Percentiles rank a stretch among this genome's conserved stretches.
phyloP scores from a whole-genome alignment of 352 stramenopile species.

The Phytopythium mirpurense region DNA sequence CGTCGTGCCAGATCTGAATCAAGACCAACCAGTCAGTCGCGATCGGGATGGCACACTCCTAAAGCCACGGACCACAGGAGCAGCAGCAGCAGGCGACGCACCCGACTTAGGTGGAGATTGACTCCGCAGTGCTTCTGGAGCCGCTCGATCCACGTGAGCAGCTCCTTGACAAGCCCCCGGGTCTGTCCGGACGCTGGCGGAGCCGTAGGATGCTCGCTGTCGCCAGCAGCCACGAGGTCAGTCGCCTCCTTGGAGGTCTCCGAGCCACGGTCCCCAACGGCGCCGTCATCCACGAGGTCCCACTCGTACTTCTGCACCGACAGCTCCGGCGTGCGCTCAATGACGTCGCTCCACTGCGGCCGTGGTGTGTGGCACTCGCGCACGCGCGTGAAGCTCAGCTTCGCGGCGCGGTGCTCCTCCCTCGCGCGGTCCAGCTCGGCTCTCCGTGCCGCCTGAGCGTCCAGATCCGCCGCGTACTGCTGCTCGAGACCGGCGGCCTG shows the following conservation, averaged over 20 bases:
- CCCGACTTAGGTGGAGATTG: slow-evolving; percentile 68
- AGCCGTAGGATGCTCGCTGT: neutral
- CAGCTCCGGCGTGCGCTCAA: slow-evolving; percentile 56
- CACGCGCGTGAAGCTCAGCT: slow-evolving; percentile 20
- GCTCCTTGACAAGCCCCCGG: slow-evolving; percentile 57
- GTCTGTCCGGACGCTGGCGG: slow-evolving; percentile 13
- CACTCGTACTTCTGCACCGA: slow-evolving; percentile 51
- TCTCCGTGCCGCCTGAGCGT: slow-evolving; percentile 10
- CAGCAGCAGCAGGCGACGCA: slow-evolving; percentile 12
- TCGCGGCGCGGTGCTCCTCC: slow-evolving; percentile 20
- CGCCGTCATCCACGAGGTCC: slow-evolving; percentile 25
- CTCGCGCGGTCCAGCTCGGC: slow-evolving; percentile 17
- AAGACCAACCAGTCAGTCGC: too few relatives aligned
- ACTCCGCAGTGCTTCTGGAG: slow-evolving; percentile 77
- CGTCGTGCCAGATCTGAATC: slow-evolving; percentile 69
- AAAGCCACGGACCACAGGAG: neutral
- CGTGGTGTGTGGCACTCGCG: slow-evolving; percentile 63
- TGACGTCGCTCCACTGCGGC: slow-evolving; percentile 53
- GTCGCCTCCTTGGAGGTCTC: neutral
- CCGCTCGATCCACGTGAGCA: slow-evolving; percentile 74
- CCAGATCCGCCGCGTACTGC: slow-evolving; percentile 33
- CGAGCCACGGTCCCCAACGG: neutral
- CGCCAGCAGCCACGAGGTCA: neutral
- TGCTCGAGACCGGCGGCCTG: slow-evolving; percentile 28
- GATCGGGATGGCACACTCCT: too few relatives aligned